phyloP scores from a whole-genome alignment of 305 asterid genomes.

The Withania somnifera region DNA sequence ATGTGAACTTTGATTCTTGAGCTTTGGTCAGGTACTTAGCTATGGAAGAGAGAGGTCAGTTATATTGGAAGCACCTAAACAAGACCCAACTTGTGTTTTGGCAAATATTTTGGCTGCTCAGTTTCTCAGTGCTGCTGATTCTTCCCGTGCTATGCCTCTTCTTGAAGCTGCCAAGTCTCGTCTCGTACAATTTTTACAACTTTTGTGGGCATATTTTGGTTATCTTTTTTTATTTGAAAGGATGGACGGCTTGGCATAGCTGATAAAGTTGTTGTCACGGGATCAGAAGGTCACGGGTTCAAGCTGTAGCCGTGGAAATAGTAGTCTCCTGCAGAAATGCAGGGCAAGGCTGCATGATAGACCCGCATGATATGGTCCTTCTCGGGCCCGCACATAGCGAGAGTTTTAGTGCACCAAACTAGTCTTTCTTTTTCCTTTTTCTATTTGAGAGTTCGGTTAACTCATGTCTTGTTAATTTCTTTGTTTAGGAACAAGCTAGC shows the following conservation, averaged over 20 bases:
- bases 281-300: too few relatives aligned
- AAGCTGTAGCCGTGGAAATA: too few relatives aligned
- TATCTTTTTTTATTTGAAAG: neutral
- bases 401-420: too few relatives aligned
- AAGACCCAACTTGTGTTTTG: conserved; percentile 81
- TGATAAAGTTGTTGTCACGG: too few relatives aligned
- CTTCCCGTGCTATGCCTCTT: conserved; percentile 35
- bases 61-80: conserved; percentile 69
- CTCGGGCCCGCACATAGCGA: too few relatives aligned
- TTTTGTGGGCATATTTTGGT: neutral
- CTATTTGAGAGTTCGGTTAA: neutral
- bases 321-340: too few relatives aligned
- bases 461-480: neutral
- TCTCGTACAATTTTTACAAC: conserved; percentile 35
- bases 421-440: neutral
- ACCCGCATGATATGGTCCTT: too few relatives aligned
- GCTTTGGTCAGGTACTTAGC: conserved; percentile 41
- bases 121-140: conserved; percentile 42
- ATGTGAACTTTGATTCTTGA: neutral
- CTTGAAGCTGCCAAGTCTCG: conserved; percentile 57
- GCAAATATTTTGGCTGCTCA: conserved; percentile 86
- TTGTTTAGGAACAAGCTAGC: conserved; percentile 55
- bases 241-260: too few relatives aligned
- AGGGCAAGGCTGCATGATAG: too few relatives aligned
- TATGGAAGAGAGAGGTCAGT: conserved; percentile 79